Conservation (phyloP, 2,329 filamentous ascomycete species). For the Bretziella fagacearum region DNA sequence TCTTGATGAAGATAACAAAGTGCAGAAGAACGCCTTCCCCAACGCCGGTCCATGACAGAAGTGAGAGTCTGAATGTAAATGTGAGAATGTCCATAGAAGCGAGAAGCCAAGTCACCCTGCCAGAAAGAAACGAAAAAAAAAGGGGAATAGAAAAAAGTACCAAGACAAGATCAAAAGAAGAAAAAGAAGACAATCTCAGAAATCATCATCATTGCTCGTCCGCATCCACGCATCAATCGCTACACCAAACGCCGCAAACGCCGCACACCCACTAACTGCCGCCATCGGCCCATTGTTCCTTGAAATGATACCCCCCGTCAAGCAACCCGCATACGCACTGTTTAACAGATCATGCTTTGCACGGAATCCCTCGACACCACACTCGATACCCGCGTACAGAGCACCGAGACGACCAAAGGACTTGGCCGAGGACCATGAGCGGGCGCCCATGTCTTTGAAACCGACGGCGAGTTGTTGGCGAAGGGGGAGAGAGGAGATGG, state of each 20-base stretch:
- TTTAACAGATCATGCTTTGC: conserved; percentile 91
- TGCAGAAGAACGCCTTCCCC: background rate
- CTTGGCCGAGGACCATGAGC: conserved; percentile 69
- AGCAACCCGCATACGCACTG: conserved; percentile 70
- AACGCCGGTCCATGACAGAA: background rate
- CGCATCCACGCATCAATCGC: conserved; percentile 89
- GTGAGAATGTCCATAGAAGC: too few species aligned
- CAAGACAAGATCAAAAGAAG: conserved; percentile 6
- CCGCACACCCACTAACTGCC: conserved; percentile 69
- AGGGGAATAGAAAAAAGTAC: conserved; percentile 2
- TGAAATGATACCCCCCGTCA: conserved; percentile 79
- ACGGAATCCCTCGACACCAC: conserved; percentile 78
- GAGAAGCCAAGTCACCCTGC: too few species aligned
- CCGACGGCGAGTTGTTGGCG: conserved; percentile 69
- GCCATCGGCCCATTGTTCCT: conserved; percentile 80
- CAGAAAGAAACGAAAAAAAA: background rate
- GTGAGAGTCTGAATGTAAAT: too few species aligned
- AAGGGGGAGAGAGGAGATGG: conserved; percentile 50
- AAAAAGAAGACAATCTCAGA: conserved; percentile 5
- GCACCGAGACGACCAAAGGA: conserved; percentile 92
- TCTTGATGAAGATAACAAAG: too few species aligned
- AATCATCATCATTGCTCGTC: conserved; percentile 45
- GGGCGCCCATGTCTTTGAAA: conserved; percentile 85
- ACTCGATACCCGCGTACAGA: conserved; percentile 84
- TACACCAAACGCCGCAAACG: conserved; percentile 82